phyloP scores from a whole-genome alignment of 2,329 filamentous ascomycete genomes.

The Sclerotiophoma versabilis region DNA sequence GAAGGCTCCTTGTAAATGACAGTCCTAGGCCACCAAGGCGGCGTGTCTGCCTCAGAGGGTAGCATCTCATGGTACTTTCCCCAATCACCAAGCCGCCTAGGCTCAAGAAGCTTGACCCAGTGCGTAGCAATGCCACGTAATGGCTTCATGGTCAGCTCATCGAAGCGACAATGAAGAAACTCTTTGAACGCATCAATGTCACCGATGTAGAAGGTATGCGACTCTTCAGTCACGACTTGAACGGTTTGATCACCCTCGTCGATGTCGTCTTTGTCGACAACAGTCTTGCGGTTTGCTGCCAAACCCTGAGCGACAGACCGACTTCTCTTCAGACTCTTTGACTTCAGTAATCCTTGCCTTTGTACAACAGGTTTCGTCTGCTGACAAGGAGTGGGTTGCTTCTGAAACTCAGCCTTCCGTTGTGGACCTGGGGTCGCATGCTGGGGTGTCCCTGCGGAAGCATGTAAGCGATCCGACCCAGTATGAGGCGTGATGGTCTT shows the following conservation, averaged over 20 bases:
- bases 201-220: constrained; percentile 35
- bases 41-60: constrained; percentile 21
- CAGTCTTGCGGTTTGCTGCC: not conserved
- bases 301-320: constrained; percentile 17
- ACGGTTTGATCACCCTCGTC: constrained; percentile 18
- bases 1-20: constrained; percentile 44
- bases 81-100: constrained; percentile 32
- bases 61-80: constrained; percentile 36
- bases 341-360: constrained; percentile 3
- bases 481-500: constrained; percentile 2
- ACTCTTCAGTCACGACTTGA: constrained; percentile 16
- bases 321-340: constrained; percentile 24
- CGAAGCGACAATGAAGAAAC: constrained; percentile 36
- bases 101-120: constrained; percentile 42
- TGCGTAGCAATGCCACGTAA: constrained; percentile 40
- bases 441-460: constrained; percentile 8
- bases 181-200: constrained; percentile 28
- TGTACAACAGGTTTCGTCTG: not conserved
- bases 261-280: constrained; percentile 10
- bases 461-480: constrained; percentile 16
- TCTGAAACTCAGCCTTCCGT: not conserved
- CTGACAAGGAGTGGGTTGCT: not conserved
- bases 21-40: constrained; percentile 42
- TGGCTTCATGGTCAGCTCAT: constrained; percentile 44
- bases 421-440: not conserved